A percentile compares a stretch with the other conserved stretches of the same genome.
These are phyloP conservation scores for Chimonanthus salicifolius DNA, from an alignment of 164 flowering plant genomes.

Conservation along the genomic window DNA sequence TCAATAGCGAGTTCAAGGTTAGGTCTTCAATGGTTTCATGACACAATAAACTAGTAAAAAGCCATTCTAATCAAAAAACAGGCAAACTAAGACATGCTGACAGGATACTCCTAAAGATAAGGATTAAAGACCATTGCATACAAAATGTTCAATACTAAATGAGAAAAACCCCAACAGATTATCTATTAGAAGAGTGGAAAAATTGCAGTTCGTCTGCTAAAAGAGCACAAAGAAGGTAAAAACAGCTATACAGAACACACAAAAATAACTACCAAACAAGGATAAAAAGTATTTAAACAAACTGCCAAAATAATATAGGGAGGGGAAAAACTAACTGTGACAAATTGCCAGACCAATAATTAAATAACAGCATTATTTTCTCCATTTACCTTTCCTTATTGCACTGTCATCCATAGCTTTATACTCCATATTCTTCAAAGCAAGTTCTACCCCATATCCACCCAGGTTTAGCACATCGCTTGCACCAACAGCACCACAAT, in stretches of 20 bases:
- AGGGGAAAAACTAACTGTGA: background rate
- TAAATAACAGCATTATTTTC: background rate
- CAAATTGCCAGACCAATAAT: background rate
- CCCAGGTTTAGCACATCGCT: slow-evolving; percentile 66
- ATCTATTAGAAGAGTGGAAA: too few relatives aligned
- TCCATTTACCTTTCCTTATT: slow-evolving; percentile 64
- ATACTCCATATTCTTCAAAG: slow-evolving; percentile 98
- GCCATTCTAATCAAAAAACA: too few relatives aligned
- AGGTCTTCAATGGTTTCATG: too few relatives aligned
- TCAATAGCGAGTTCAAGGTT: too few relatives aligned
- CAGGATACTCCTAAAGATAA: too few relatives aligned
- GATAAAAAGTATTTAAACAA: background rate
- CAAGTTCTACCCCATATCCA: slow-evolving; percentile 99
- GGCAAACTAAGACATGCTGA: too few relatives aligned
- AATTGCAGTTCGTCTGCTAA: too few relatives aligned
- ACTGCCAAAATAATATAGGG: background rate
- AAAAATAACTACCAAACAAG: background rate
- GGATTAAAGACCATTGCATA: too few relatives aligned
- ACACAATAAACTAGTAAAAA: too few relatives aligned
- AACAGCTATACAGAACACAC: background rate
- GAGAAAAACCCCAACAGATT: too few relatives aligned
- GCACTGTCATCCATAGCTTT: slow-evolving; percentile 97
- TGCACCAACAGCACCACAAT: slow-evolving; percentile 81
- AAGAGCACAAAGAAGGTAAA: too few relatives aligned
- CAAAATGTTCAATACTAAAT: too few relatives aligned